Evolutionary conservation across 2,329 filamentous ascomycete species (phyloP), one percentile per base, ranked within the genome.

Genomic region (Cercospora zeina): DNA sequence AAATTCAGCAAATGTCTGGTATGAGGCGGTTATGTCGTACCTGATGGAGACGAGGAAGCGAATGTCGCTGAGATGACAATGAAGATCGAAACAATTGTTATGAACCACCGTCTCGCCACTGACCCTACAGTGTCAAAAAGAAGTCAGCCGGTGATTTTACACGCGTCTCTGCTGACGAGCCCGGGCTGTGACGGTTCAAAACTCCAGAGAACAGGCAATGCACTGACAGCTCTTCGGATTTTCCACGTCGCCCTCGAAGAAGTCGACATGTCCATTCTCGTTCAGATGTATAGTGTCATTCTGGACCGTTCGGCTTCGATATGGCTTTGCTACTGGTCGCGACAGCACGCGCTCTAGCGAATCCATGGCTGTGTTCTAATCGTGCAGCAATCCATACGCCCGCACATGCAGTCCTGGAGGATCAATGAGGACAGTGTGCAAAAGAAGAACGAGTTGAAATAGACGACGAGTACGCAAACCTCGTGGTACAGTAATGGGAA

Each of bases 11-110:
- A 10, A 31, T 34, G n/a, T 13, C 24, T 21, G 27, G 27, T 13
- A 9, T 27, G 14, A 34, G n/a, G 31, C n/a, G 27, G n/a, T 14
- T 33, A 16, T 33, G 9, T 27, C 16, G 10, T 53, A 34, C 49
- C 49, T 49, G 74, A 77, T 10, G 74, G 77, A n/a, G 75, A 73
- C 16, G 77, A 78, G 2, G 79, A 81, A 19, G 82, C 81, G 63
- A 85, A 83, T 0, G 81, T 84, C 1, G 81, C 82, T 67, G 84
- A 85, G 63, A 83, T 75, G 24, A 84, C 81, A 14, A 82, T 75
- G 10, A 78, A 57, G 8, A 82, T 75, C 24, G 77, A 68, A 13
- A 73, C 69, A 4, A 76, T 59, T 4, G 80, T 82, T 53, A 82
- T 75, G 59, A 70, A 74, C 65, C 74, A 73, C 34, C 63, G 37